Base-by-base conservation (phyloP, 2,329 filamentous ascomycete species). In the Dactylellina drechsleri region DNA sequence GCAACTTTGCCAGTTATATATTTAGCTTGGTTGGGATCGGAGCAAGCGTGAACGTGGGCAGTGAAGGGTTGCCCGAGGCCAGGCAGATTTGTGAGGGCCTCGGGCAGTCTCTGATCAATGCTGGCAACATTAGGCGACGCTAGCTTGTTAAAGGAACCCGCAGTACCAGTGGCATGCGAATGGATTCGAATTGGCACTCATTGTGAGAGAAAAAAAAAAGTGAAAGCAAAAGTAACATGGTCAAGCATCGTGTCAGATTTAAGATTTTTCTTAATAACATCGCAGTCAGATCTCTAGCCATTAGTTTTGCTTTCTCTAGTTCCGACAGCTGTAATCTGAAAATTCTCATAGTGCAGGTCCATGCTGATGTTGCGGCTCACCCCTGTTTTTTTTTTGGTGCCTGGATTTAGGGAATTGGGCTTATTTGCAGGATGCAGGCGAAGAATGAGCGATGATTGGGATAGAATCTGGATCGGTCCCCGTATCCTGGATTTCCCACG, bases 81-180 rank as follows among this genome's bases (percentile, higher is more conserved):
- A 75, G 71, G 71, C 71, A 75, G 71, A 67, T 64, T 75, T 68
- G n/a, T 36, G 70, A 7, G 23, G 20, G 23, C 41, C 49, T 54
- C 43, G 50, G 47, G 31, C 65, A 61, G 23, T 53, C 47, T 68
- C 50, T n/a, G 56, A 18, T 28, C 31, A 61, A 52, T 52, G 40
- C 20, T 45, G 60, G 70, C 70, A 67, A 74, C 56, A 74, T 74
- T 73, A 74, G 70, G 70, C 70, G 70, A 66, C 58, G 53, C 70
- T 67, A 57, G 41, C 56, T 66, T 36, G 62, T 36, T 53, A 62
- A 50, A 41, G 59, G 57, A 53, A 58, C 61, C 10, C 49, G 57
- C 68, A 65, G 45, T 54, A 60, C 59, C 4, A 4, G 49, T 47
- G 54, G 47, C 60, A 52, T 65, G 36, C 58, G 53, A 45, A 50